phyloP scores from a whole-genome alignment of 2,329 filamentous ascomycete species.

The Blumeria graminis region DNA sequence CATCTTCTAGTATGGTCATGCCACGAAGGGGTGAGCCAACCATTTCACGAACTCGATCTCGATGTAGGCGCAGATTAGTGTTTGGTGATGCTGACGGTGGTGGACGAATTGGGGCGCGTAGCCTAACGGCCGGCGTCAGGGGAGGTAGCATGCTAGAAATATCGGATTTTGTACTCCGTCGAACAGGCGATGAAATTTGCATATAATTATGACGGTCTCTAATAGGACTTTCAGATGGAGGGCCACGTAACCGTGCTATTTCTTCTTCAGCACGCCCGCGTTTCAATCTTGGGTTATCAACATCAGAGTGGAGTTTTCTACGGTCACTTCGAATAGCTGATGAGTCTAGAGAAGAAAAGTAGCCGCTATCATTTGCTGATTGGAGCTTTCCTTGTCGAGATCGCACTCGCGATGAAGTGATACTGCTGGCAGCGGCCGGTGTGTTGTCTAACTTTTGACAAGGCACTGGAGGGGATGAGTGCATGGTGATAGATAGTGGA shows the following conservation, averaged over 20 bases:
- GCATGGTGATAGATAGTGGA: constrained; percentile 46
- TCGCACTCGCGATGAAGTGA: constrained; percentile 35
- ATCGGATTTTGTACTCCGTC: constrained; percentile 19
- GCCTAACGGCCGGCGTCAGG: constrained; percentile 62
- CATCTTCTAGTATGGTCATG: constrained; percentile 24
- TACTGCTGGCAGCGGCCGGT: constrained; percentile 43
- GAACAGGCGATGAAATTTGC: constrained; percentile 44
- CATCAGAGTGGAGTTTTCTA: constrained; percentile 50
- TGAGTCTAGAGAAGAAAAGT: constrained; percentile 88
- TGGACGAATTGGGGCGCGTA: constrained; percentile 35
- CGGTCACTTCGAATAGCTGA: constrained; percentile 50
- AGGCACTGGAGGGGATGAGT: constrained; percentile 73
- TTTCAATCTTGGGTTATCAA: constrained; percentile 58
- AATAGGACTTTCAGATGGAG: constrained; percentile 77
- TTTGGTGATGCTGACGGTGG: constrained; percentile 70
- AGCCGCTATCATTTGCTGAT: constrained; percentile 80
- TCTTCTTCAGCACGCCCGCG: constrained; percentile 85
- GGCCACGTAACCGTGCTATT: constrained; percentile 76
- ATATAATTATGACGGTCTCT: constrained; percentile 28
- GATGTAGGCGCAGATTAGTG: constrained; percentile 73
- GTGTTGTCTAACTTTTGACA: constrained; percentile 35
- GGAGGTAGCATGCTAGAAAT: constrained; percentile 42
- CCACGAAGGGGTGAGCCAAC: constrained; percentile 52
- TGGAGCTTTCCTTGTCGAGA: constrained; percentile 54
- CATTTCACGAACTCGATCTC: constrained; percentile 57